phyloP scores from a whole-genome alignment of 2,329 filamentous ascomycete genomes.

The Zymoseptoria brevis region DNA sequence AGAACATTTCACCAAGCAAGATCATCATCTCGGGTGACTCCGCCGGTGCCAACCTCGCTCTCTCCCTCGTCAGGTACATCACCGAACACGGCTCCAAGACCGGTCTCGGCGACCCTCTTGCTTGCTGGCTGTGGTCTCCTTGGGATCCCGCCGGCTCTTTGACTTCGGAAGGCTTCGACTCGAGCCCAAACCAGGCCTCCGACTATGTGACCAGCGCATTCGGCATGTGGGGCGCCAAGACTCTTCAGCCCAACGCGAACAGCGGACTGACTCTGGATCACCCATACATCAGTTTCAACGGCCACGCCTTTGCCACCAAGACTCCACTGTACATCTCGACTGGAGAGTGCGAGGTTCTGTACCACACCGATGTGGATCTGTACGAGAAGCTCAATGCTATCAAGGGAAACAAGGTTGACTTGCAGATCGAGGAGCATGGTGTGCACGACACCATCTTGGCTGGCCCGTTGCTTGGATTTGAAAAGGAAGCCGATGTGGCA shows the following conservation, averaged over 20 bases:
- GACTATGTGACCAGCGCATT: conserved; percentile 38
- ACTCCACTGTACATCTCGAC: conserved; percentile 37
- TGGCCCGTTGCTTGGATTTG: conserved; percentile 37
- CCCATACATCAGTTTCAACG: conserved; percentile 35
- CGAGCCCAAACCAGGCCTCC: conserved; percentile 29
- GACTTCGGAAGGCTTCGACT: conserved; percentile 19
- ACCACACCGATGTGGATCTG: conserved; percentile 33
- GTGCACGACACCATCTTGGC: conserved; percentile 42
- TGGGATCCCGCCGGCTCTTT: conserved; percentile 33
- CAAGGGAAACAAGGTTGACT: conserved; percentile 35
- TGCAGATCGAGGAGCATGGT: conserved; percentile 35
- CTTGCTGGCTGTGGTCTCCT: conserved; percentile 38
- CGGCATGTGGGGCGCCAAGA: conserved; percentile 36
- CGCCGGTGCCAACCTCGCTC: conserved; percentile 42
- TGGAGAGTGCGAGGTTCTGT: conserved; percentile 37
- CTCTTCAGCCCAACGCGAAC: conserved; percentile 26
- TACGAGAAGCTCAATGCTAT: conserved; percentile 31
- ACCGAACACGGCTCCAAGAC: conserved; percentile 32
- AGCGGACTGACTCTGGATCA: conserved; percentile 20
- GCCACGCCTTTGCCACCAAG: conserved; percentile 32
- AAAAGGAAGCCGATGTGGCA: conserved; percentile 29
- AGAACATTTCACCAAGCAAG: conserved; percentile 33
- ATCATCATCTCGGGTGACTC: conserved; percentile 44
- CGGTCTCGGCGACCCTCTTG: conserved; percentile 30
- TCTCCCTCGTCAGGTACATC: conserved; percentile 42